phyloP scores from a whole-genome alignment of 805 yeast genomes.

The Wickerhamiella brachini region DNA sequence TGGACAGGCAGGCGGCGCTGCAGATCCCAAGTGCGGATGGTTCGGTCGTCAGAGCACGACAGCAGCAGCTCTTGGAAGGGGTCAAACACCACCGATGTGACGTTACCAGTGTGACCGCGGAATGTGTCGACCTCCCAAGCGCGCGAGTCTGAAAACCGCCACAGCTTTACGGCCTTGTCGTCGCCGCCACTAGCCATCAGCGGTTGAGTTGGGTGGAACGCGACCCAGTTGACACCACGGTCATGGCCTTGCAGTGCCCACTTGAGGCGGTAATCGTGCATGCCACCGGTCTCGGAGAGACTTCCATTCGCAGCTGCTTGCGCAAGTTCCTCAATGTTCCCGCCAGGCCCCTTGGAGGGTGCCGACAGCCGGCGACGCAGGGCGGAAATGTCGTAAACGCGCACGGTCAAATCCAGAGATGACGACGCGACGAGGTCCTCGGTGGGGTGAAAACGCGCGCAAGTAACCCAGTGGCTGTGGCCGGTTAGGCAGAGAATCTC shows the following conservation, averaged over 20 bases:
- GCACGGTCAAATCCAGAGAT: constrained; percentile 93
- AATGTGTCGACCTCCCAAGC: constrained; percentile 99
- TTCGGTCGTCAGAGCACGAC: constrained; percentile 92
- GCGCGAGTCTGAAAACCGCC: constrained; percentile 95
- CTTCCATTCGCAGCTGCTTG: neutral
- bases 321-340: neutral
- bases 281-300: constrained; percentile 29
- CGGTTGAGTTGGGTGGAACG: constrained; percentile 94
- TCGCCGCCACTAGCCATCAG: constrained; percentile 92
- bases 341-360: constrained; percentile 25
- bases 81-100: constrained; percentile 78
- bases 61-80: constrained; percentile 85
- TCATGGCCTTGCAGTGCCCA: constrained; percentile 96
- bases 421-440: constrained; percentile 93
- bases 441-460: constrained; percentile 92
- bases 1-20: constrained; percentile 87
- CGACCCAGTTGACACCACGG: constrained; percentile 96
- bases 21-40: constrained; percentile 92
- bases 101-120: constrained; percentile 93
- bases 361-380: constrained; percentile 92
- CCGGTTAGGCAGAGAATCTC: constrained; percentile 96
- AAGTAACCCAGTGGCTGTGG: constrained; percentile 96
- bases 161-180: constrained; percentile 84
- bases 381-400: constrained; percentile 97
- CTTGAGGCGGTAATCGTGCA: constrained; percentile 92